Conservation (phyloP, 768 basidiomycete genomes). For the Imleria badia region DNA sequence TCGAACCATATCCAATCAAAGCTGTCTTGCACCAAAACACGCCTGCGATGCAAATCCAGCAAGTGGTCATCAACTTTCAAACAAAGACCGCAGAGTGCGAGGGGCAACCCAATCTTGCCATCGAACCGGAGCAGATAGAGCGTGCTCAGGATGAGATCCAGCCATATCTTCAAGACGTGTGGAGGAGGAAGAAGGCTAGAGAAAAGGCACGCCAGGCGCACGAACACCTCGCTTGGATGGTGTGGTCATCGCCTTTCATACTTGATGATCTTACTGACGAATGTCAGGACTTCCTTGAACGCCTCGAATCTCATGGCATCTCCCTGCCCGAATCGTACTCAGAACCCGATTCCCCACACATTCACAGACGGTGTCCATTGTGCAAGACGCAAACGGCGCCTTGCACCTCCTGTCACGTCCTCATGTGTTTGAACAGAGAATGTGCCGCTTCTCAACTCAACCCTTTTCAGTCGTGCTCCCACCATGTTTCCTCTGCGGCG, state of each 20-base stretch:
- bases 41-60: conserved; percentile 4
- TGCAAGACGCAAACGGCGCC: conserved; percentile 5
- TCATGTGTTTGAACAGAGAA: conserved; percentile 19
- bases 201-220: conserved; percentile 4
- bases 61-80: conserved; percentile 19
- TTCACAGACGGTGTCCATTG: conserved; percentile 9
- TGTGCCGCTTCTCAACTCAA: conserved; percentile 18
- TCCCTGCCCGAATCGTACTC: not conserved
- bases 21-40: conserved; percentile 15
- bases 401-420: conserved; percentile 8
- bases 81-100: conserved; percentile 14
- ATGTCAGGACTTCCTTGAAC: conserved; percentile 15
- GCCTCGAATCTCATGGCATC: conserved; percentile 12
- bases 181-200: conserved; percentile 4
- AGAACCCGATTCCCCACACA: not conserved
- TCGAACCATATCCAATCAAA: conserved; percentile 8
- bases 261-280: not conserved
- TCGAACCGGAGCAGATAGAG: conserved; percentile 21
- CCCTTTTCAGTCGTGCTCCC: conserved; percentile 18
- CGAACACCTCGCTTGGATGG: conserved; percentile 11
- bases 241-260: not conserved
- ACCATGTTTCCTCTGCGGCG: conserved; percentile 3
- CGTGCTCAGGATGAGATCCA: conserved; percentile 13
- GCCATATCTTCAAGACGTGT: conserved; percentile 11
- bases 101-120: conserved; percentile 13